These are phyloP conservation scores for Aspergillus clavatus DNA, from an alignment of 2,329 filamentous ascomycete genomes.

Conservation along the genomic window DNA sequence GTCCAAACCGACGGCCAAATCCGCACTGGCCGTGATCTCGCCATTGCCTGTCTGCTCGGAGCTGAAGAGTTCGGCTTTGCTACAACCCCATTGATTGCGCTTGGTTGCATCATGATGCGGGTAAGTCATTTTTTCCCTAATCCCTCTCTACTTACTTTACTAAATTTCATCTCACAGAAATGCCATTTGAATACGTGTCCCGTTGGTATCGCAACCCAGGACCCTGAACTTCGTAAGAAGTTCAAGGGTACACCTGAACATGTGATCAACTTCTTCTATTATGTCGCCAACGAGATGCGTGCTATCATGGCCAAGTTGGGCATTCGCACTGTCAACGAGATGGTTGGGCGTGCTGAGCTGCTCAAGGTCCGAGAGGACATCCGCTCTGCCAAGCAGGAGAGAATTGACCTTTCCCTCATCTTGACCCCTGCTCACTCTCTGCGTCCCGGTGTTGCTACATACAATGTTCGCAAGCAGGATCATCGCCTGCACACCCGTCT, in stretches of 20 bases:
- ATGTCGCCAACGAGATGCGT: constrained; percentile 89
- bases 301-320: constrained; percentile 96
- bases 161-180: constrained; percentile 11
- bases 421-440: constrained; percentile 94
- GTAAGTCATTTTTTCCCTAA: neutral
- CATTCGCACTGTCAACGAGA: constrained; percentile 93
- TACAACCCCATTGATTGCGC: constrained; percentile 87
- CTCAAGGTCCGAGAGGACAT: constrained; percentile 85
- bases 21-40: constrained; percentile 86
- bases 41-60: constrained; percentile 88
- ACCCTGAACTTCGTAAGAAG: constrained; percentile 89
- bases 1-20: constrained; percentile 96
- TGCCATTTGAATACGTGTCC: constrained; percentile 68
- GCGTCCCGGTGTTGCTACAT: constrained; percentile 87
- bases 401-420: constrained; percentile 88
- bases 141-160: constrained; percentile 2
- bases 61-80: constrained; percentile 99
- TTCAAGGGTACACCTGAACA: constrained; percentile 91
- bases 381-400: constrained; percentile 80
- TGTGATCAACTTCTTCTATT: constrained; percentile 99
- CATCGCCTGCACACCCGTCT: constrained; percentile 88
- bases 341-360: constrained; percentile 88
- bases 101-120: constrained; percentile 95
- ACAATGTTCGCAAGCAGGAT: constrained; percentile 97
- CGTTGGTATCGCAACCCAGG: constrained; percentile 92